Evolutionary conservation across 257 asterid genomes (phyloP).

Genomic region (Primulina tabacum): DNA sequence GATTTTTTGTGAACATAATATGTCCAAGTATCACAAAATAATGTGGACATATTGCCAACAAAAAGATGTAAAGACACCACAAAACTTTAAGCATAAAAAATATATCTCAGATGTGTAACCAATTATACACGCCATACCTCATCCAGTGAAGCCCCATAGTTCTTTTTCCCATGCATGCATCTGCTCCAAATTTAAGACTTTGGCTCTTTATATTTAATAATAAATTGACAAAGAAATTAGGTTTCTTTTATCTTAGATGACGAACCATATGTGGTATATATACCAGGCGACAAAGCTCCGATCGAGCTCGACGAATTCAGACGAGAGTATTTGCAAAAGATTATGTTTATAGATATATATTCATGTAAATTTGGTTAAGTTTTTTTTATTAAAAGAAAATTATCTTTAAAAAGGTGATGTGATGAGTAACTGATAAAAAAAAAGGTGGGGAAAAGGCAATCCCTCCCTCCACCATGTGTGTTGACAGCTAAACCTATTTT

Average conservation of each 20-base stretch:
- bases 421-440: background rate
- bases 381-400: no score
- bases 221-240: background rate
- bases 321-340: no score
- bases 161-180: slow-evolving; percentile 40
- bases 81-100: slow-evolving; percentile 22
- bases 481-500: slow-evolving; percentile 10
- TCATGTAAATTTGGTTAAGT: no score
- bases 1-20: slow-evolving; percentile 10
- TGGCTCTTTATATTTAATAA: slow-evolving; percentile 20
- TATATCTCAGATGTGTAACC: slow-evolving; percentile 15
- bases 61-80: slow-evolving; percentile 28
- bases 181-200: slow-evolving; percentile 21
- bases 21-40: slow-evolving; percentile 20
- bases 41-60: slow-evolving; percentile 34
- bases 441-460: background rate
- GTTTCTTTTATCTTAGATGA: background rate
- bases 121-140: slow-evolving; percentile 29
- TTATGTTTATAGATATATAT: no score
- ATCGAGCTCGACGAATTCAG: no score
- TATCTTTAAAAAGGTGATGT: no score
- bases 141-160: slow-evolving; percentile 32
- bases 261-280: background rate
- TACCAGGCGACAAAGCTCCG: no score
- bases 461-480: slow-evolving; percentile 24